Conservation (phyloP, 2,329 filamentous ascomycete genomes). For the Aspergillus melleus region DNA sequence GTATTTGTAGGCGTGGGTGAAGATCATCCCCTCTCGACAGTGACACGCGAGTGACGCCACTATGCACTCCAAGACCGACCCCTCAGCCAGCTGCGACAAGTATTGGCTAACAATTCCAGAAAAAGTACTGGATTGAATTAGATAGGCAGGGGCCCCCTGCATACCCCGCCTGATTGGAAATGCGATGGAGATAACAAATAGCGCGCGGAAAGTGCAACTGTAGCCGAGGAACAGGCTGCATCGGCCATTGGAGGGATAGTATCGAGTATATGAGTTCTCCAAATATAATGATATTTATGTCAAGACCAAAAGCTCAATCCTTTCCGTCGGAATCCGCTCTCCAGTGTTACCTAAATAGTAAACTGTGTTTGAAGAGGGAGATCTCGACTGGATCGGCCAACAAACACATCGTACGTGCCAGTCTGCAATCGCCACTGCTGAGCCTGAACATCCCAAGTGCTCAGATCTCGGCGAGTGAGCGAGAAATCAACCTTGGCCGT, state of each 20-base stretch:
- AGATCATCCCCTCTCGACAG: not conserved
- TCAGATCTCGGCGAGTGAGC: constrained; percentile 37
- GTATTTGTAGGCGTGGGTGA: not conserved
- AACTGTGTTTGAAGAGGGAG: constrained; percentile 19
- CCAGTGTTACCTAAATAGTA: not conserved
- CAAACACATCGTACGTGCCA: constrained; percentile 21
- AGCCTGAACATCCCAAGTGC: constrained; percentile 28
- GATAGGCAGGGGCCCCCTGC: not conserved
- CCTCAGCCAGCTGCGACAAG: not conserved
- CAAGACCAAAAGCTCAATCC: not conserved
- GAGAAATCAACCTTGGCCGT: constrained; percentile 44
- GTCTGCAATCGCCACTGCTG: constrained; percentile 25
- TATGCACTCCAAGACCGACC: not conserved
- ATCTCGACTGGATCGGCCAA: constrained; percentile 25
- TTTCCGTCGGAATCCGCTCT: not conserved
- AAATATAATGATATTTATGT: not conserved
- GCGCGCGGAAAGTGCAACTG: not conserved
- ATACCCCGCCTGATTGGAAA: not conserved
- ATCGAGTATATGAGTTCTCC: not conserved
- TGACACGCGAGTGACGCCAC: not conserved
- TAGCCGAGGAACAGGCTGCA: not conserved
- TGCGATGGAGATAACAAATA: not conserved
- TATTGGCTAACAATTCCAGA: not conserved
- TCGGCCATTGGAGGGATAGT: not conserved
- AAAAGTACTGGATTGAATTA: not conserved